Conservation (phyloP, 345 rosid species). For the Erysimum cheiranthoides region DNA sequence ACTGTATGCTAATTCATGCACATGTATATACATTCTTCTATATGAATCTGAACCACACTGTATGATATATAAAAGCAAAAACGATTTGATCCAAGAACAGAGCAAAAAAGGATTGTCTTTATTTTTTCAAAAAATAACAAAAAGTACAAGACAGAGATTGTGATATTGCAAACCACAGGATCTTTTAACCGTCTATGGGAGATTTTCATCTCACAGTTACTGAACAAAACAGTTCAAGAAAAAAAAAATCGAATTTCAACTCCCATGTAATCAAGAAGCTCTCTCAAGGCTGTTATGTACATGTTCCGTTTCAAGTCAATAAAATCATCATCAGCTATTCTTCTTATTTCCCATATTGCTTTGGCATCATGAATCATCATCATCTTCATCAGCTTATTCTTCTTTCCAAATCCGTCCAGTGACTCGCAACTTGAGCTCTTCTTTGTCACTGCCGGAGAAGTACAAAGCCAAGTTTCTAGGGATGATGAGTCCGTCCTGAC, state of each 20-base stretch:
- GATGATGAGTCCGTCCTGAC: conserved; percentile 83
- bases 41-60: not conserved
- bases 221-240: conserved; percentile 21
- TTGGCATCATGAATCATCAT: not conserved
- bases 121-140: conserved; percentile 24
- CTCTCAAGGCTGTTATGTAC: conserved; percentile 42
- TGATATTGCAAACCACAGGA: conserved; percentile 18
- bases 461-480: conserved; percentile 83
- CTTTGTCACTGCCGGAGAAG: conserved; percentile 83
- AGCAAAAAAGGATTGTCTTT: not conserved
- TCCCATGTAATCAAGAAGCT: conserved; percentile 21
- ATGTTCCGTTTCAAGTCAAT: conserved; percentile 28
- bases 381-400: conserved; percentile 47
- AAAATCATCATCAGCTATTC: conserved; percentile 18
- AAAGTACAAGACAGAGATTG: conserved; percentile 35
- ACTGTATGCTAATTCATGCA: not conserved
- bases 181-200: conserved; percentile 8
- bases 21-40: not conserved
- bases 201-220: conserved; percentile 1
- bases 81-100: not conserved
- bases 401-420: conserved; percentile 93
- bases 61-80: not conserved
- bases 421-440: conserved; percentile 81
- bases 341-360: conserved; percentile 1
- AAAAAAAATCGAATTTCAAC: not conserved